Conservation (phyloP, 176 grass and related monocot species). For the Lolium rigidum region DNA sequence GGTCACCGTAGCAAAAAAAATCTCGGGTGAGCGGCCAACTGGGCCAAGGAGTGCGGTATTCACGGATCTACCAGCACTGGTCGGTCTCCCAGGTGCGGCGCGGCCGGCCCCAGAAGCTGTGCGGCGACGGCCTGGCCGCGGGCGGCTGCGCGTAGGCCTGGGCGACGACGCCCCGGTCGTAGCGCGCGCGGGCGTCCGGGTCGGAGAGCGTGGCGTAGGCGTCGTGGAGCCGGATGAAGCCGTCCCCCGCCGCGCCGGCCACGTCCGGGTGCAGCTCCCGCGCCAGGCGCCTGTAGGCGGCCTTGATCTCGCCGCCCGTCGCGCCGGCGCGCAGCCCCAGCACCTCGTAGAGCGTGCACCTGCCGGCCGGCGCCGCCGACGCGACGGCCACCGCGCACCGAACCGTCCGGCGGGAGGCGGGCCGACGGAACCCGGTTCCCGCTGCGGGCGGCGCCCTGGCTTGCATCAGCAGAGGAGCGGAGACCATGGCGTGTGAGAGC, state of each 20-base stretch:
- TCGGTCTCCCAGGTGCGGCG: constrained; percentile 69
- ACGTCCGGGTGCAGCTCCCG: constrained; percentile 65
- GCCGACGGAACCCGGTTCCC: not conserved
- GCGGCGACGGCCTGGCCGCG: not conserved
- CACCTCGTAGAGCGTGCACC: constrained; percentile 50
- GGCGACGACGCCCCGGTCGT: constrained; percentile 41
- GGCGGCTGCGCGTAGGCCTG: not conserved
- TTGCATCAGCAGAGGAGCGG: not conserved
- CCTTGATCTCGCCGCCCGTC: constrained; percentile 69
- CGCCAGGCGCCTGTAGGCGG: constrained; percentile 72
- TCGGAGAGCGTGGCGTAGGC: constrained; percentile 74
- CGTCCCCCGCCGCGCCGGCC: constrained; percentile 29
- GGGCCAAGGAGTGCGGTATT: too few relatives aligned
- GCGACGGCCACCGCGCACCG: constrained; percentile 34
- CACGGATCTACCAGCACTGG: constrained; percentile 65
- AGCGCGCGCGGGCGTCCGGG: constrained; percentile 59
- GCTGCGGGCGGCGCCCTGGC: not conserved
- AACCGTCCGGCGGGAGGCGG: not conserved
- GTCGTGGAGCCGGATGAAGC: constrained; percentile 55
- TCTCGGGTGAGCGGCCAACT: constrained; percentile 41
- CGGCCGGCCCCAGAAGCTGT: not conserved
- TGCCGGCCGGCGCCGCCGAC: not conserved
- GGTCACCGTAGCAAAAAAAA: constrained; percentile 34
- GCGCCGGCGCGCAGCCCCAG: constrained; percentile 58
- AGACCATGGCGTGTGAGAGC: not conserved